Base-by-base conservation (phyloP, 192 early-diverging fungal species). In the Chytriomyces sp. region DNA sequence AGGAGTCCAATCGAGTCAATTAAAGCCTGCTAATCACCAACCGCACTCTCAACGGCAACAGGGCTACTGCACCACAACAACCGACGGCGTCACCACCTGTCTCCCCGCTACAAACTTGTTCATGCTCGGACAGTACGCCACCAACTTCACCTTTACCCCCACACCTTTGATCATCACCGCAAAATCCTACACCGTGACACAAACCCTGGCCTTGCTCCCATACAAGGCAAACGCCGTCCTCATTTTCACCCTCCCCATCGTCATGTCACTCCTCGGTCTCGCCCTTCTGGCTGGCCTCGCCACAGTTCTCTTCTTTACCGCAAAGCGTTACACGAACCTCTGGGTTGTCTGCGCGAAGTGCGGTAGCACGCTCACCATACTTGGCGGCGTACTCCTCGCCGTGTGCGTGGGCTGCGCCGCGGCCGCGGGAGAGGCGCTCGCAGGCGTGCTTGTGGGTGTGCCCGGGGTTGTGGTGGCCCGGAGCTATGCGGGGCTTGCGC, bases 311-410 rank as follows among this genome's bases (percentile, higher is more conserved):
- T 55, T 10, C 22, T 70, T 70, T 37, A 12, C 41, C 5, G 4
- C n/a, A 10, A 30, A 57, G 14, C 22, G 10, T 7, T 59, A 22
- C 12, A 52, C 19, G 0, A 22, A 38, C 25, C 38, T 30, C 33
- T 70, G 68, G 68, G 56, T 70, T 33, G 54, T 39, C 17, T 70
- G 68, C 37, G 68, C 56, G 28, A 70, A 70, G 37, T 70, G 57
- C 28, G 31, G 38, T 8, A 55, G 52, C 28, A 30, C 39, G 10
- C 14, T 59, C 4, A 28, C n/a, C 38, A n/a, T 70, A 2, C 14
- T 59, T 26, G 26, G 31, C 17, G 57, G 33, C 25, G 19, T 70
- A 41, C 33, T 38, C 3, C 37, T 70, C 10, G 5, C 59, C 5
- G 25, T 59, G 6, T 70, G 68, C 32, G 44, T 49, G 3, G 44